Percentiles rank a stretch among this genome's conserved stretches.
These are phyloP conservation scores for Fomitopsis pinicola DNA, from an alignment of 1,284 basidiomycete genomes.

Conservation along the genomic window DNA sequence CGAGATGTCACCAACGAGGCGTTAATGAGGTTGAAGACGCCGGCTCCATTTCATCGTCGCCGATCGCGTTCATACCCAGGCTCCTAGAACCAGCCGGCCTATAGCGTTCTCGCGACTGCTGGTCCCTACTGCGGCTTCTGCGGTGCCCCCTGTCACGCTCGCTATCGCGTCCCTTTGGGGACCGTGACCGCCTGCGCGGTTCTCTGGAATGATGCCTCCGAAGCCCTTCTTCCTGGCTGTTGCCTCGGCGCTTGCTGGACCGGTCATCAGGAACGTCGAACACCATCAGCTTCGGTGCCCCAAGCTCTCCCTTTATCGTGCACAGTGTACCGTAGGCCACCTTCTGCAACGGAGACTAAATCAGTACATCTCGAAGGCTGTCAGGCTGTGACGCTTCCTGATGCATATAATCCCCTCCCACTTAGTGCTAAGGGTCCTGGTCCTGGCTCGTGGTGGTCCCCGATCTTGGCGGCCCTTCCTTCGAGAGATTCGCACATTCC, in stretches of 20 bases:
- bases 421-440: too few species aligned
- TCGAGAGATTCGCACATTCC: too few species aligned
- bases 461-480: too few species aligned
- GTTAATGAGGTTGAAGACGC: neutral
- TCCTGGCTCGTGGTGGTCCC: too few species aligned
- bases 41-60: constrained; percentile 11
- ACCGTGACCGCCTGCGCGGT: constrained; percentile 13
- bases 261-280: constrained; percentile 53
- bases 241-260: constrained; percentile 23
- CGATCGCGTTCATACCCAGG: constrained; percentile 11
- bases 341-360: too few species aligned
- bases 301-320: constrained; percentile 53
- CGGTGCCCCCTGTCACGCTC: constrained; percentile 22
- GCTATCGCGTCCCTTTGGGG: constrained; percentile 20
- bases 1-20: neutral
- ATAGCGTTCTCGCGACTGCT: constrained; percentile 13
- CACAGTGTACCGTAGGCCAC: too few species aligned
- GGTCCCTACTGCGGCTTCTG: constrained; percentile 20
- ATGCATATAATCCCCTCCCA: too few species aligned
- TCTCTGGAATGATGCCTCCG: constrained; percentile 21
- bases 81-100: too few species aligned
- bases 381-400: too few species aligned
- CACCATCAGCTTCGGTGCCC: constrained; percentile 49
- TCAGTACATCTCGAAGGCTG: too few species aligned
- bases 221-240: constrained; percentile 20